Percentiles rank a stretch among this genome's conserved stretches.
Conservation (phyloP, 257 asterid genomes). For the Prunella vulgaris region DNA sequence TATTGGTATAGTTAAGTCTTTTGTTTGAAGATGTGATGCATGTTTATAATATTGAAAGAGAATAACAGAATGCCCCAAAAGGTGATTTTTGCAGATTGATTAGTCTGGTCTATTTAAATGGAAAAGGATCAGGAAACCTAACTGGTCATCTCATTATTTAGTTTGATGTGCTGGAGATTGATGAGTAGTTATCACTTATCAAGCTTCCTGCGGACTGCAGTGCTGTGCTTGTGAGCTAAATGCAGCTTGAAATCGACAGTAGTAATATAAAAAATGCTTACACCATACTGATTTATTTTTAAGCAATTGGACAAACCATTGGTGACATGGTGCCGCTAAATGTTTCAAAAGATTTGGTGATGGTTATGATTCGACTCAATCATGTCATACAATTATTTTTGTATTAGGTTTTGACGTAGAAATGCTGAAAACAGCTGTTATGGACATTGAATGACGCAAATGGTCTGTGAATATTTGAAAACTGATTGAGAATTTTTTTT, state of each 20-base stretch:
- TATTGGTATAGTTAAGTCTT: background rate
- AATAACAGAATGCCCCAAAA: constrained; percentile 1
- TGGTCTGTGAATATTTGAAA: constrained; percentile 14
- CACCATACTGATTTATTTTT: background rate
- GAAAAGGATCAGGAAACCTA: background rate
- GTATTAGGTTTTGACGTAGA: background rate
- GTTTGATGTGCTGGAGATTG: background rate
- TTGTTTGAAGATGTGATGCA: constrained; percentile 6
- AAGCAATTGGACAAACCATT: constrained; percentile 5
- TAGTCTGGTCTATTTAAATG: background rate
- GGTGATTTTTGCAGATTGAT: constrained; percentile 11
- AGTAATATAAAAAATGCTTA: background rate
- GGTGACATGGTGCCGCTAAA: background rate
- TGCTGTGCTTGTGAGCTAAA: constrained; percentile 12
- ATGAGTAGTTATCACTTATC: constrained; percentile 7
- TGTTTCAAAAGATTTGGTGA: background rate
- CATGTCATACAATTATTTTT: background rate
- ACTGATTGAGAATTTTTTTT: background rate
- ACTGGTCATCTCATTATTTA: constrained; percentile 2
- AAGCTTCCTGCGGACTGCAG: constrained; percentile 7
- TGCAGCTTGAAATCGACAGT: background rate
- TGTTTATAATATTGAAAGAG: background rate
- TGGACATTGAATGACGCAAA: constrained; percentile 6
- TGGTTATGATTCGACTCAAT: constrained; percentile 1
- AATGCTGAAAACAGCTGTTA: background rate